These are phyloP conservation scores for Ceraceosorus guamensis DNA, from an alignment of 1,284 basidiomycete genomes.

Conservation along the genomic window DNA sequence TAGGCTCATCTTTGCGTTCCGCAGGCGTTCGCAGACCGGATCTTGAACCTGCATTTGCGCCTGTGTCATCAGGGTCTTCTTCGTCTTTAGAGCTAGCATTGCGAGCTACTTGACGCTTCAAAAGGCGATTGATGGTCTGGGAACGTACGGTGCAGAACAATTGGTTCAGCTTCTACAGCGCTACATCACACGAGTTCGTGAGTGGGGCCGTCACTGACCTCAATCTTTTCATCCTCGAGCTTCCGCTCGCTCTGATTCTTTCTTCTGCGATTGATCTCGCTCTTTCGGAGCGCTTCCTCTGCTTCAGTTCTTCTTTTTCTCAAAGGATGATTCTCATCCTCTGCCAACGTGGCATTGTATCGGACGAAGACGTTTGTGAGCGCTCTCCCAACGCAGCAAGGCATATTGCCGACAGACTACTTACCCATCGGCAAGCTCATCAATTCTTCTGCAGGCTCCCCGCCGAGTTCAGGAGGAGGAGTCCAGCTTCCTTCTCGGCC, in stretches of 20 bases:
- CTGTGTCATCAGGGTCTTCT: no score
- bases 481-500: no score
- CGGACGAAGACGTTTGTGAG: background rate
- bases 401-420: background rate
- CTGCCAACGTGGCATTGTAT: background rate
- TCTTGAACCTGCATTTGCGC: no score
- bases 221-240: constrained; percentile 79
- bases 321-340: constrained; percentile 10
- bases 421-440: constrained; percentile 3
- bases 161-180: constrained; percentile 23
- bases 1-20: no score
- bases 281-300: constrained; percentile 69
- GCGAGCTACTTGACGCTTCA: constrained; percentile 69
- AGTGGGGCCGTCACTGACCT: constrained; percentile 8
- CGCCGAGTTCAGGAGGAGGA: constrained; percentile 32
- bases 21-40: no score
- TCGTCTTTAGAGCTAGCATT: no score
- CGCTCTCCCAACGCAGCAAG: background rate
- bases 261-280: constrained; percentile 76
- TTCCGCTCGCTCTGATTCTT: constrained; percentile 81
- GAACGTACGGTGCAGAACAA: constrained; percentile 6
- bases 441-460: constrained; percentile 31
- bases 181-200: constrained; percentile 26
- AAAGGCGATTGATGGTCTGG: constrained; percentile 76
- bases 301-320: constrained; percentile 75